These are phyloP conservation scores for Dicorynia guianensis DNA, from an alignment of 306 rosid genomes.

Conservation along the genomic window DNA sequence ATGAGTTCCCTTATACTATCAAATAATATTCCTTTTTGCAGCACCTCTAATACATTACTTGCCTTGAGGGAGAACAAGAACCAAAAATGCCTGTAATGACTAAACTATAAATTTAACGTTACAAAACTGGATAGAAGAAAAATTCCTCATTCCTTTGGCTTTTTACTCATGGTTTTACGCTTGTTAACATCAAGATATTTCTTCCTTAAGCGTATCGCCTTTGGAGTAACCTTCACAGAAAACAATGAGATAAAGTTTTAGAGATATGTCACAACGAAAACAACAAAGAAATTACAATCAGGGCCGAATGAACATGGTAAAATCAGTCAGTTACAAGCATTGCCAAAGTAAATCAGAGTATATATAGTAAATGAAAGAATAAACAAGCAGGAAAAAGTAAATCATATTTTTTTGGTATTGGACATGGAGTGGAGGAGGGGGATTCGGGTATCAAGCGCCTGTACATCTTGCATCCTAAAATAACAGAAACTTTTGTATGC, in stretches of 20 bases:
- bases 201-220: slow-evolving; percentile 84
- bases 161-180: slow-evolving; percentile 89
- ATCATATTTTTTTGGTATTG: not conserved
- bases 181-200: slow-evolving; percentile 88
- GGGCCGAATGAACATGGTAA: not conserved
- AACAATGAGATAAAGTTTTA: slow-evolving; percentile 7
- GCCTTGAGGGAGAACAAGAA: slow-evolving; percentile 40
- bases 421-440: too few relatives aligned
- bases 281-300: not conserved
- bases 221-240: slow-evolving; percentile 82
- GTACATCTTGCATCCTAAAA: not conserved
- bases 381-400: not conserved
- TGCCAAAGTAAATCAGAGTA: not conserved
- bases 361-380: slow-evolving; percentile 9
- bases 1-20: slow-evolving; percentile 33
- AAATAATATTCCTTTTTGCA: slow-evolving; percentile 40
- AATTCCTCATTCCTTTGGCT: slow-evolving; percentile 62
- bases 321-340: not conserved
- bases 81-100: slow-evolving; percentile 34
- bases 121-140: slow-evolving; percentile 24
- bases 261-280: slow-evolving; percentile 1
- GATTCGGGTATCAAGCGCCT: not conserved
- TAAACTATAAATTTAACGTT: slow-evolving; percentile 18
- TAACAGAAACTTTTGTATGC: not conserved
- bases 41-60: slow-evolving; percentile 33